Evolutionary conservation across 768 basidiomycete species (phyloP).

Genomic region (Russula olivacea): DNA sequence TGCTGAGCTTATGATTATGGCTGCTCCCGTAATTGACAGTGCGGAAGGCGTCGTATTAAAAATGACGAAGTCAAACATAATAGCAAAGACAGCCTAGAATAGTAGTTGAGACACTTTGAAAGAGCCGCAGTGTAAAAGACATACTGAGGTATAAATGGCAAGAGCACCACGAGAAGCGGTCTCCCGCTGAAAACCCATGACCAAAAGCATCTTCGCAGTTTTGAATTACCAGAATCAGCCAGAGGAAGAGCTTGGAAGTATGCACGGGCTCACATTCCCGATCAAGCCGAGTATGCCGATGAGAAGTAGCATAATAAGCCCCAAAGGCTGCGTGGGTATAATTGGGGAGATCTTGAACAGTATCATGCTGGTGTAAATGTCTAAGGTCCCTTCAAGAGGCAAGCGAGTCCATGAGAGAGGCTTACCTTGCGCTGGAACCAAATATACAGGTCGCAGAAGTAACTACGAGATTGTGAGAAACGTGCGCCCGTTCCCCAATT

Average conservation of each 20-base stretch:
- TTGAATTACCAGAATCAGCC: background rate
- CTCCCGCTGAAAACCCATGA: slow-evolving; percentile 45
- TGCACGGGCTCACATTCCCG: too few relatives aligned
- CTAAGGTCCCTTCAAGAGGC: background rate
- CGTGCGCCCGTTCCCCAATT: slow-evolving; percentile 70
- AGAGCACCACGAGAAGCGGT: slow-evolving; percentile 58
- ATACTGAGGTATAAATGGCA: slow-evolving; percentile 51
- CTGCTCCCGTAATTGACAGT: slow-evolving; percentile 55
- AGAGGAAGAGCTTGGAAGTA: too few relatives aligned
- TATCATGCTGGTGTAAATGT: slow-evolving; percentile 37
- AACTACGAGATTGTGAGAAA: slow-evolving; percentile 68
- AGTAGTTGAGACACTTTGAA: background rate
- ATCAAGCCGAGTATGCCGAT: slow-evolving; percentile 50
- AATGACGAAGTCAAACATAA: slow-evolving; percentile 55
- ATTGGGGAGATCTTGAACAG: slow-evolving; percentile 37
- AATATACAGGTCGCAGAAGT: slow-evolving; percentile 52
- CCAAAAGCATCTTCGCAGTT: background rate
- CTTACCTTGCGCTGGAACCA: slow-evolving; percentile 33
- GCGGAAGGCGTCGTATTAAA: slow-evolving; percentile 55
- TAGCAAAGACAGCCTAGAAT: slow-evolving; percentile 58
- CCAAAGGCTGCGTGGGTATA: slow-evolving; percentile 41
- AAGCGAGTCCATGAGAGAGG: background rate
- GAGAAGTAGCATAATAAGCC: slow-evolving; percentile 43
- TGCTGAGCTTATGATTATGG: slow-evolving; percentile 58
- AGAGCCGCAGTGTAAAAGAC: slow-evolving; percentile 24